Conservation (phyloP, 129 eudicot genomes). For the Helichrysum umbraculigerum region DNA sequence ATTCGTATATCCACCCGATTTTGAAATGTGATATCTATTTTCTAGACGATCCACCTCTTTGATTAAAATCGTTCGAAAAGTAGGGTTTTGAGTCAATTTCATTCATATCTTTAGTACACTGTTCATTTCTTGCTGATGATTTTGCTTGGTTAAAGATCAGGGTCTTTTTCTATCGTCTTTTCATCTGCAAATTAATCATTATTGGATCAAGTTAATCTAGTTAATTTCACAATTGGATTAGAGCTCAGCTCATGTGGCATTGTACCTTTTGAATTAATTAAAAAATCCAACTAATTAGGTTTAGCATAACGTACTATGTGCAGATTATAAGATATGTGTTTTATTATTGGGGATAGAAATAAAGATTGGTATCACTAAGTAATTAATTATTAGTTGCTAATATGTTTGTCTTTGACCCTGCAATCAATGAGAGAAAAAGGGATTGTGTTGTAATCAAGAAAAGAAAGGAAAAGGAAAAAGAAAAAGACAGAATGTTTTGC, state of each 20-base stretch:
- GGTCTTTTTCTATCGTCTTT: neutral
- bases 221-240: neutral
- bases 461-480: constrained; percentile 35
- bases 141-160: neutral
- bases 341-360: constrained; percentile 6
- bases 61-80: neutral
- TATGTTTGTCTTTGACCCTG: constrained; percentile 41
- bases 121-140: too few relatives aligned
- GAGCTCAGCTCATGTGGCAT: neutral
- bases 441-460: constrained; percentile 35
- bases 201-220: neutral
- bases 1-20: neutral
- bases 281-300: constrained; percentile 13
- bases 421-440: constrained; percentile 39
- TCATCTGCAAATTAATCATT: constrained; percentile 1
- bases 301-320: neutral
- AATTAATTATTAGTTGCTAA: neutral
- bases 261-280: neutral
- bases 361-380: constrained; percentile 11
- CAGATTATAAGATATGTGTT: constrained; percentile 11
- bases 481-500: constrained; percentile 38
- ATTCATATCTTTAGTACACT: neutral
- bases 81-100: constrained; percentile 17
- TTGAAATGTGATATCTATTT: constrained; percentile 11
- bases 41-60: constrained; percentile 4